These are phyloP conservation scores for Eragrostis curvula DNA, from an alignment of 176 grass and related monocot genomes.

Conservation along the genomic window DNA sequence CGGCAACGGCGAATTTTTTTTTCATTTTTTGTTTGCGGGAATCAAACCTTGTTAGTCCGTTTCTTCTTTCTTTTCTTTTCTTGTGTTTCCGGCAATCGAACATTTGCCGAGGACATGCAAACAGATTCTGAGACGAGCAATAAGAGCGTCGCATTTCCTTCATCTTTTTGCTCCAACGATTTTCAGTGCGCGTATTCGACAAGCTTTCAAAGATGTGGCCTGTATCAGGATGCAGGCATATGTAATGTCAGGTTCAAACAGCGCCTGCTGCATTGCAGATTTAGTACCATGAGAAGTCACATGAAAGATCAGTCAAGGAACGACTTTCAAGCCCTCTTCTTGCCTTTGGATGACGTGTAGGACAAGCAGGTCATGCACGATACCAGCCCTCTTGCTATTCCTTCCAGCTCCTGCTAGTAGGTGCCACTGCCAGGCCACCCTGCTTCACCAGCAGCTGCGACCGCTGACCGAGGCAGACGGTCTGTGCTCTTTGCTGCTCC, in stretches of 20 bases:
- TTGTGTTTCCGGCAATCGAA: too few relatives aligned
- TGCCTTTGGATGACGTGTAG: not conserved
- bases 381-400: too few relatives aligned
- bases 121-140: not conserved
- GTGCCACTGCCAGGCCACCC: not conserved
- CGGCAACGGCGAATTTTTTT: slow-evolving; percentile 61
- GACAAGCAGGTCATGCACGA: not conserved
- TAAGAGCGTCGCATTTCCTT: not conserved
- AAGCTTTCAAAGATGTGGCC: not conserved
- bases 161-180: not conserved
- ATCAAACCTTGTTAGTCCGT: too few relatives aligned
- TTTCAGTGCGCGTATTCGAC: not conserved
- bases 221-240: not conserved
- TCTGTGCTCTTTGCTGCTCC: not conserved
- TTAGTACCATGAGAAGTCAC: slow-evolving; percentile 36
- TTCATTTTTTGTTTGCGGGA: not conserved
- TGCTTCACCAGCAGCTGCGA: not conserved
- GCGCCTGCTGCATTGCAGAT: not conserved
- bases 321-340: not conserved
- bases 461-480: not conserved
- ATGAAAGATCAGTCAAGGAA: slow-evolving; percentile 22
- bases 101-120: not conserved
- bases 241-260: not conserved
- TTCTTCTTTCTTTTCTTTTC: too few relatives aligned
- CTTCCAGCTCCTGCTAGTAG: not conserved